These are phyloP conservation scores for Oryza meridionalis DNA, from an alignment of 176 grass and related monocot genomes.

Conservation along the genomic window DNA sequence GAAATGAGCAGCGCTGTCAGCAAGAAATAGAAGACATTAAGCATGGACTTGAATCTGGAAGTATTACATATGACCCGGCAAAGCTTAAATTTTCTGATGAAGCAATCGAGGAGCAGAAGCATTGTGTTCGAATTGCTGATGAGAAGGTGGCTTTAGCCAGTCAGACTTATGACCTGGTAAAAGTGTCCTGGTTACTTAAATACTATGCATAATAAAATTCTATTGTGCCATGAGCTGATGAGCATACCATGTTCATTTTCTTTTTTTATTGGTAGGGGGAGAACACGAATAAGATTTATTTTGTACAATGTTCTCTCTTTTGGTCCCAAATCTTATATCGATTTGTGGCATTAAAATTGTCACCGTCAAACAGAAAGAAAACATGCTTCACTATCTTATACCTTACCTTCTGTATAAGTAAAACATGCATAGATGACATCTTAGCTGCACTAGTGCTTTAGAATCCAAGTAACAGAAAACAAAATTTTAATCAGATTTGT, in stretches of 20 bases:
- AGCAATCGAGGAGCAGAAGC: constrained; percentile 86
- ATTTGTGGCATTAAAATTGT: not conserved
- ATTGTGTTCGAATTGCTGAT: constrained; percentile 96
- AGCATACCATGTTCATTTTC: constrained; percentile 12
- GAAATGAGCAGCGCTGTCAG: constrained; percentile 95
- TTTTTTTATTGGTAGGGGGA: not conserved
- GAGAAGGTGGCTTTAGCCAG: constrained; percentile 98
- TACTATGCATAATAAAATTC: not conserved
- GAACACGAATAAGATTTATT: constrained; percentile 17
- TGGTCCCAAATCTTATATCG: not conserved
- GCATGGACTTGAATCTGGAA: constrained; percentile 80
- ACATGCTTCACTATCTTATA: no score
- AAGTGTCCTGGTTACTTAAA: constrained; percentile 32
- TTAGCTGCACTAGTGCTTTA: not conserved
- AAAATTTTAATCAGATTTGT: constrained; percentile 24
- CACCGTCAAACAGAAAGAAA: constrained; percentile 9
- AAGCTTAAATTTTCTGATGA: constrained; percentile 94
- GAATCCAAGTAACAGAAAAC: constrained; percentile 22
- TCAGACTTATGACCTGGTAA: constrained; percentile 98
- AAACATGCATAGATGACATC: not conserved
- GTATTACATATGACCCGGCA: constrained; percentile 67
- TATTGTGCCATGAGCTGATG: not conserved
- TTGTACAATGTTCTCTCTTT: constrained; percentile 2
- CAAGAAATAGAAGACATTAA: constrained; percentile 94
- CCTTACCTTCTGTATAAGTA: no score